A percentile compares a stretch with the other conserved stretches of the same genome.
Conservation (phyloP, 23 red algal genomes). For the Gracilaria domingensis region DNA sequence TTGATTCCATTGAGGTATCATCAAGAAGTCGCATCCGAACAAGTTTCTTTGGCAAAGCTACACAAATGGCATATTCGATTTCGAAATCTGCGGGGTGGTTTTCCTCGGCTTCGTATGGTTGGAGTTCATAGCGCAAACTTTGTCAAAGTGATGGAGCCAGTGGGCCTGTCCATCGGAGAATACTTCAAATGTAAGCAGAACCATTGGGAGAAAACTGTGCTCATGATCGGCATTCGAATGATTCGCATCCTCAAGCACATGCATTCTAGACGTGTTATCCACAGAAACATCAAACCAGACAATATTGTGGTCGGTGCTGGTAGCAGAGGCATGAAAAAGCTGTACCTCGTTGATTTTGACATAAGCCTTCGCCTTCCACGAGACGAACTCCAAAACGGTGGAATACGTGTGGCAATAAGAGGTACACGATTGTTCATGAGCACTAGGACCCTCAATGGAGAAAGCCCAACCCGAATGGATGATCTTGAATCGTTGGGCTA, state of each 20-base stretch:
- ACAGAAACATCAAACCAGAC: slow-evolving; percentile 75
- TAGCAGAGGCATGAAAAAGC: background rate
- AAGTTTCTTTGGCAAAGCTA: background rate
- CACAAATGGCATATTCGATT: background rate
- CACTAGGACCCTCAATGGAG: background rate
- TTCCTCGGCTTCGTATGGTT: background rate
- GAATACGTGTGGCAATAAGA: background rate
- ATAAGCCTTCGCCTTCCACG: background rate
- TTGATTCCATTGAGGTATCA: background rate
- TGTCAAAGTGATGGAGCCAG: background rate
- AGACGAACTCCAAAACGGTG: background rate
- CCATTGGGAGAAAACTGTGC: background rate
- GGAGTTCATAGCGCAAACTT: background rate
- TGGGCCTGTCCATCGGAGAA: background rate
- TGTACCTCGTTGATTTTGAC: background rate
- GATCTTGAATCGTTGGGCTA: background rate
- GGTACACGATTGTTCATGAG: background rate
- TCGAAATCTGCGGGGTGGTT: background rate
- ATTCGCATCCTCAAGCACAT: slow-evolving; percentile 74
- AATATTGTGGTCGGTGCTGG: slow-evolving; percentile 64
- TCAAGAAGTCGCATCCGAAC: background rate
- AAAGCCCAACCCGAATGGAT: background rate
- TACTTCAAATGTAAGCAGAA: background rate
- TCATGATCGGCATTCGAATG: slow-evolving; percentile 71
- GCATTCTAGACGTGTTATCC: slow-evolving; percentile 67